Evolutionary conservation across 345 rosid species (phyloP), one percentile per base, ranked within the genome.

Genomic region (Citrus cavaleriei): DNA sequence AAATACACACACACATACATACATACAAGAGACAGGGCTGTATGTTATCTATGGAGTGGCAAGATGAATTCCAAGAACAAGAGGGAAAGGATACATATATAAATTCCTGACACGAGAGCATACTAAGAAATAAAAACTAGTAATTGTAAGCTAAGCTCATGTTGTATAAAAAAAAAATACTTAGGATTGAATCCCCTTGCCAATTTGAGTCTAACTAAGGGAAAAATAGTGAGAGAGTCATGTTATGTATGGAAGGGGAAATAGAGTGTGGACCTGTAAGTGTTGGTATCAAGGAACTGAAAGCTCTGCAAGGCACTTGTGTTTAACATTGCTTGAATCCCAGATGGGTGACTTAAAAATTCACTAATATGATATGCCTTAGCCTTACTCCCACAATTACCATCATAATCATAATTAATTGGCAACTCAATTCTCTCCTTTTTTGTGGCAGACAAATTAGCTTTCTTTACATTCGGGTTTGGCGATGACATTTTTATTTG

Each of bases 281-380:
- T 85, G 69, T 87, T 83, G 77, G 82, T 66, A 63, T 88, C 91
- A 73, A 94, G 76, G 72, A 82, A 73, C 61, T 88, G 87, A 80
- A 87, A 88, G 77, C 88, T 83, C 75, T 90, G 87, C 82, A 94
- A 83, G 70, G 91, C 90, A 5, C 86, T 85, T 10, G 92, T 87
- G 75, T 94, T 94, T 81, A 94, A 82, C 46, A 94, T 79, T 60
- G 95, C 90, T 78, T 91, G 79, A 82, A 90, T 82, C 13, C 97
- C 98, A 54, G 88, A 87, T 38, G 95, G 93, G 28, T 92, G 93
- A 58, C 80, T 87, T 77, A 94, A 59, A 71, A 94, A 94, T 37
- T 90, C 91, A 72, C 85, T 79, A 46, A 92, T 85, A 68, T 88
- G 87, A 38, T 82, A 87, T 42, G 77, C 35, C 65, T 83, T 80